A percentile compares a stretch with the other conserved stretches of the same genome.
Conservation (phyloP, 1,139 yeast genomes). For the Kodamaea alishanica region DNA sequence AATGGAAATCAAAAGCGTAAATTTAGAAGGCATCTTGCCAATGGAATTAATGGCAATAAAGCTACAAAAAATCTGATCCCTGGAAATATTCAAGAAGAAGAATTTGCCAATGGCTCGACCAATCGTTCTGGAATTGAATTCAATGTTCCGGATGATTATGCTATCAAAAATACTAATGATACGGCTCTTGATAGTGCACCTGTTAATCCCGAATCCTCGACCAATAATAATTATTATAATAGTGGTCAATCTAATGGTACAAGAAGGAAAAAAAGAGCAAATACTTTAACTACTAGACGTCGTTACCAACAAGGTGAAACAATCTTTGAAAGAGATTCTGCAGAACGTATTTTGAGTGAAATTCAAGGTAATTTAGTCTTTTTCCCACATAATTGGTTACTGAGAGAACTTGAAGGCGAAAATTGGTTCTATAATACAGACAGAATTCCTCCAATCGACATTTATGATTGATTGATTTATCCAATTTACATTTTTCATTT, state of each 20-base stretch:
- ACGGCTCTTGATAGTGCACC: too few relatives aligned
- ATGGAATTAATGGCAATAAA: neutral
- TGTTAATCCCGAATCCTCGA: neutral
- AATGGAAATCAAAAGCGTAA: slow-evolving; percentile 7
- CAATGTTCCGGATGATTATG: neutral
- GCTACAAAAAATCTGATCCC: neutral
- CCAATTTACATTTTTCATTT: too few relatives aligned
- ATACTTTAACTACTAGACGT: slow-evolving; percentile 38
- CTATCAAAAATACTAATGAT: neutral
- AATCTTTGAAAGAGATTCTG: slow-evolving; percentile 71
- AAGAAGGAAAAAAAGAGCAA: slow-evolving; percentile 27
- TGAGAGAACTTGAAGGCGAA: slow-evolving; percentile 78
- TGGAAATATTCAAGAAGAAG: neutral
- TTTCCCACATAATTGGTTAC: slow-evolving; percentile 90
- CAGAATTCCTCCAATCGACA: slow-evolving; percentile 91
- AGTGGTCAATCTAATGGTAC: neutral
- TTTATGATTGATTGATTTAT: slow-evolving; percentile 56
- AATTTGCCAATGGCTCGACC: neutral
- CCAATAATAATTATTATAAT: neutral
- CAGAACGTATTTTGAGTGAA: slow-evolving; percentile 67
- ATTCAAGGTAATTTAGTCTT: slow-evolving; percentile 87
- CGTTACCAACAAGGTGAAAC: slow-evolving; percentile 46
- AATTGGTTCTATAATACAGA: slow-evolving; percentile 97
- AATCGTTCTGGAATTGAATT: neutral
- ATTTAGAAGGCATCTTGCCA: slow-evolving; percentile 11